Evolutionary conservation across 2,329 filamentous ascomycete genomes (phyloP).

Genomic region (Alternaria sp.): DNA sequence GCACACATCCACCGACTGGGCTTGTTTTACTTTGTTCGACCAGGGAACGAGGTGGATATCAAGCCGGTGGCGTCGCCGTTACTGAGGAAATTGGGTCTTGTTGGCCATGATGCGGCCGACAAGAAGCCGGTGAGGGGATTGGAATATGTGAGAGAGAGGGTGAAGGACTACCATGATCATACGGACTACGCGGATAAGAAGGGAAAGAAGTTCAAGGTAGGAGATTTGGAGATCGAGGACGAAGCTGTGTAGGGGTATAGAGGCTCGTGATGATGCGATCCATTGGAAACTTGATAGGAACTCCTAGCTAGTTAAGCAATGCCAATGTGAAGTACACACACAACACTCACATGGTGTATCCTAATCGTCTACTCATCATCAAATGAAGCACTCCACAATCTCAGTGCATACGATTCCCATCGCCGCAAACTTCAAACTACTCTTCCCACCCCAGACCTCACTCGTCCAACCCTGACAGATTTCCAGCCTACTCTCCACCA

Average conservation of each 20-base stretch:
- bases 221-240: constrained; percentile 54
- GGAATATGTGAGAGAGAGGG: constrained; percentile 54
- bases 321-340: background rate
- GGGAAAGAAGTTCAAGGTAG: constrained; percentile 53
- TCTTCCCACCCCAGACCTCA: constrained; percentile 1
- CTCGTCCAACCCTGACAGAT: background rate
- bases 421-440: background rate
- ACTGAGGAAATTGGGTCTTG: constrained; percentile 40
- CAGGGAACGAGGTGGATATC: constrained; percentile 49
- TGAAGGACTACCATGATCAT: constrained; percentile 55
- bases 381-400: constrained; percentile 8
- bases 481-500: background rate
- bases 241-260: constrained; percentile 41
- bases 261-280: background rate
- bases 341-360: background rate
- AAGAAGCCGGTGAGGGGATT: constrained; percentile 48
- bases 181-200: constrained; percentile 53
- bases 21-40: constrained; percentile 55
- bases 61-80: constrained; percentile 50
- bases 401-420: background rate
- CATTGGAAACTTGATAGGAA: background rate
- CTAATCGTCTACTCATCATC: background rate
- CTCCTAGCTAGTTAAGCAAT: background rate
- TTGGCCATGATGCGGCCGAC: constrained; percentile 31
- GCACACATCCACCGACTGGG: constrained; percentile 49